phyloP scores from a whole-genome alignment of 768 basidiomycete genomes.

The Nevesoporus exiguus region DNA sequence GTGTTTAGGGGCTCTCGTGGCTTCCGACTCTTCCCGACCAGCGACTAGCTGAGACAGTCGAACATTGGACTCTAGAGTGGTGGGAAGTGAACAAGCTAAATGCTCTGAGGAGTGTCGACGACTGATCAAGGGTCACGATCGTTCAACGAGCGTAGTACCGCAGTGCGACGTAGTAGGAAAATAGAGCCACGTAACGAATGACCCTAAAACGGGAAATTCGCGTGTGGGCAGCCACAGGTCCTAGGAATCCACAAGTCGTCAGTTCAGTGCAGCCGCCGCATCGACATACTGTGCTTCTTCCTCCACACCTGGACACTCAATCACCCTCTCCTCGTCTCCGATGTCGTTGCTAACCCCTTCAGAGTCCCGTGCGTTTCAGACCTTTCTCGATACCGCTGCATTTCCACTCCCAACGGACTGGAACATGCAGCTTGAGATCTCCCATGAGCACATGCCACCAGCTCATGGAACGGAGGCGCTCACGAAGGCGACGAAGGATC shows the following conservation, averaged over 20 bases:
- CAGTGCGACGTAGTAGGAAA: neutral
- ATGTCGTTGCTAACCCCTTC: conserved; percentile 66
- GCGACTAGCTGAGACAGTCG: neutral
- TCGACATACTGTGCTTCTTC: conserved; percentile 1
- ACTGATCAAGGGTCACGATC: neutral
- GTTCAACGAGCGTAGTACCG: neutral
- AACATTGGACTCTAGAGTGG: neutral
- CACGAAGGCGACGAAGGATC: conserved; percentile 76
- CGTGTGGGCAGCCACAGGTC: conserved; percentile 30
- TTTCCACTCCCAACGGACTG: conserved; percentile 42
- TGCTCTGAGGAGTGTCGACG: neutral
- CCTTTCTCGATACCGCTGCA: conserved; percentile 54
- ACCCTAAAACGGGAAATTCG: conserved; percentile 22
- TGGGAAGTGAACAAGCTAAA: neutral
- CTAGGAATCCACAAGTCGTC: conserved; percentile 18
- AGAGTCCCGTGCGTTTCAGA: conserved; percentile 66
- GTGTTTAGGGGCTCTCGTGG: neutral
- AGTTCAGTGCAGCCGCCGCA: conserved; percentile 14
- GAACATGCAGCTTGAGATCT: conserved; percentile 37
- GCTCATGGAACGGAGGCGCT: conserved; percentile 61
- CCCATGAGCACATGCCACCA: conserved; percentile 46
- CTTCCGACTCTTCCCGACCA: neutral
- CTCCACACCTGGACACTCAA: neutral
- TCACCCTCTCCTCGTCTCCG: neutral
- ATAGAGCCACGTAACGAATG: conserved; percentile 14